These are phyloP conservation scores for Xylaria polymorpha DNA, from an alignment of 2,329 filamentous ascomycete species.

Conservation along the genomic window DNA sequence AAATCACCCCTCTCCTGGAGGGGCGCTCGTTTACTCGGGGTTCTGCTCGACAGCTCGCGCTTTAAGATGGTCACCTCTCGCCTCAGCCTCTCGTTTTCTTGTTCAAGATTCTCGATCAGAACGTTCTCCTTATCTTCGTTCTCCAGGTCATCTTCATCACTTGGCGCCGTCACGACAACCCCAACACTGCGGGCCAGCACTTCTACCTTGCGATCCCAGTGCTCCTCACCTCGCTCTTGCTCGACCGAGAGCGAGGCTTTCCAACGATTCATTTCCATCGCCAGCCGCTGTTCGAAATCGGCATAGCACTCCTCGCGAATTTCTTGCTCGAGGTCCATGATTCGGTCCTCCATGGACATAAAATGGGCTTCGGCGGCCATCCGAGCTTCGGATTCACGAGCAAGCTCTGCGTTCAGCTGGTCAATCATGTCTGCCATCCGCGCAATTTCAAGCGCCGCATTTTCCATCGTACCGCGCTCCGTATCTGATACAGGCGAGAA, in stretches of 20 bases:
- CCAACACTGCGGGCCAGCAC: slow-evolving; percentile 70
- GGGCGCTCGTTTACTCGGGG: slow-evolving; percentile 69
- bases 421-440: slow-evolving; percentile 84
- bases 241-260: slow-evolving; percentile 82
- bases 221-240: slow-evolving; percentile 81
- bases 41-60: slow-evolving; percentile 72
- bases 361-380: slow-evolving; percentile 79
- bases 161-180: slow-evolving; percentile 53
- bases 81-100: slow-evolving; percentile 77
- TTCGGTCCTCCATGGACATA: slow-evolving; percentile 73
- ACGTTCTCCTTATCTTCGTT: slow-evolving; percentile 71
- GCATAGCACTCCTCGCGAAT: slow-evolving; percentile 88
- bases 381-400: slow-evolving; percentile 76
- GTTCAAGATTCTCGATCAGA: slow-evolving; percentile 71
- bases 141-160: slow-evolving; percentile 59
- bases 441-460: slow-evolving; percentile 82
- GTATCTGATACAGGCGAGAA: slow-evolving; percentile 56
- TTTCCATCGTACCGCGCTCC: slow-evolving; percentile 80
- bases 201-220: slow-evolving; percentile 89
- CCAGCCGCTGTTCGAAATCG: slow-evolving; percentile 85
- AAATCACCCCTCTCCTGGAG: slow-evolving; percentile 65
- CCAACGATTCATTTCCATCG: slow-evolving; percentile 83
- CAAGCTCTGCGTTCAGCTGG: slow-evolving; percentile 74
- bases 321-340: slow-evolving; percentile 78
- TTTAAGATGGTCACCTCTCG: slow-evolving; percentile 73